These are phyloP conservation scores for Paecilomyces sp. DNA, from an alignment of 2,329 filamentous ascomycete genomes.

Conservation along the genomic window DNA sequence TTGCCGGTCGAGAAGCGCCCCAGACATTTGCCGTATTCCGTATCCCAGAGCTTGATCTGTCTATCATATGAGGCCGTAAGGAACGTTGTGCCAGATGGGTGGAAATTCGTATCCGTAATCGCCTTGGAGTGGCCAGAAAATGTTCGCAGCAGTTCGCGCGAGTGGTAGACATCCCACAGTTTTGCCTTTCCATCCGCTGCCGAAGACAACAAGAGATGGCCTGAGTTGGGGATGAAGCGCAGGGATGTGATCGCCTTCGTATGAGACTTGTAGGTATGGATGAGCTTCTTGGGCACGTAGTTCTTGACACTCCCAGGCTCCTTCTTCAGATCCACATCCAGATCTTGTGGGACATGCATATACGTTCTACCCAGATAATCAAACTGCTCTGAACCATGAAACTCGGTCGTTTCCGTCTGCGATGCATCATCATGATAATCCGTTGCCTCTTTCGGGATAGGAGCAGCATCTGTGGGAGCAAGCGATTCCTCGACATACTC, in stretches of 20 bases:
- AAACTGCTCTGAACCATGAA: slow-evolving; percentile 74
- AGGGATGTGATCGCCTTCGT: slow-evolving; percentile 80
- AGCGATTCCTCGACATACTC: slow-evolving; percentile 64
- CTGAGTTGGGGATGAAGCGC: slow-evolving; percentile 81
- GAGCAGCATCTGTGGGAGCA: slow-evolving; percentile 42
- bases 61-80: slow-evolving; percentile 88
- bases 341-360: slow-evolving; percentile 92
- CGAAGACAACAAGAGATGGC: slow-evolving; percentile 83
- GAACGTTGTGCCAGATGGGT: slow-evolving; percentile 73
- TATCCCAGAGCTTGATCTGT: slow-evolving; percentile 97
- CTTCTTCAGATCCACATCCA: slow-evolving; percentile 78
- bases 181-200: slow-evolving; percentile 86
- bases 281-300: slow-evolving; percentile 87
- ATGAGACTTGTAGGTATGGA: slow-evolving; percentile 83
- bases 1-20: slow-evolving; percentile 88
- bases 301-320: slow-evolving; percentile 75
- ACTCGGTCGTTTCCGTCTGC: slow-evolving; percentile 72
- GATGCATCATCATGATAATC: slow-evolving; percentile 49
- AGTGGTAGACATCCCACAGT: slow-evolving; percentile 90
- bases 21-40: slow-evolving; percentile 83
- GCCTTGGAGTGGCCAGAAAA: slow-evolving; percentile 87
- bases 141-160: slow-evolving; percentile 80
- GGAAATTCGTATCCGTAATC: slow-evolving; percentile 84
- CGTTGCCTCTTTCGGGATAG: slow-evolving; percentile 45
- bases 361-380: slow-evolving; percentile 96